A percentile compares a stretch with the other conserved stretches of the same genome.
Conservation (phyloP, 306 rosid species). For the Cucumis melo region DNA sequence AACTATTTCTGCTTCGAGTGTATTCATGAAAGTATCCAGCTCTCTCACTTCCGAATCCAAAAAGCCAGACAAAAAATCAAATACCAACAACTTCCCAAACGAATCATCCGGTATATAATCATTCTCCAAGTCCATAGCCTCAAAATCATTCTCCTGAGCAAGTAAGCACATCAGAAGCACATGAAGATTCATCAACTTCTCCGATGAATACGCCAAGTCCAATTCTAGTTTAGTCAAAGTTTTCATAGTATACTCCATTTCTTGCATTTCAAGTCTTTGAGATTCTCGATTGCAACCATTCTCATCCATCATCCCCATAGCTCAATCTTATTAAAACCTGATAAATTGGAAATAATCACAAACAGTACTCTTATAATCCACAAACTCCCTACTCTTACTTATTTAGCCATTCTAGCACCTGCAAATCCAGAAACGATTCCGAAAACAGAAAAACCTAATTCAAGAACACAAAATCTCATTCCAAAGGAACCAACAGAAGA, state of each 20-base stretch:
- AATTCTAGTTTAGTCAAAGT: slow-evolving; percentile 54
- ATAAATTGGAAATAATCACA: neutral
- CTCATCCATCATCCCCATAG: slow-evolving; percentile 42
- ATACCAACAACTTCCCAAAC: slow-evolving; percentile 45
- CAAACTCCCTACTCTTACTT: neutral
- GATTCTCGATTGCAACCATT: slow-evolving; percentile 21
- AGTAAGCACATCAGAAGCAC: slow-evolving; percentile 45
- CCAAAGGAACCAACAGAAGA: neutral
- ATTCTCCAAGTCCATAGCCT: slow-evolving; percentile 31
- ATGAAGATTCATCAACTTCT: slow-evolving; percentile 70
- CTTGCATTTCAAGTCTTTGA: slow-evolving; percentile 22
- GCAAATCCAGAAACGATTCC: neutral
- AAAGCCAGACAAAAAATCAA: slow-evolving; percentile 60
- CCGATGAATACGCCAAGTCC: slow-evolving; percentile 68
- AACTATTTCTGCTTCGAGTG: slow-evolving; percentile 48
- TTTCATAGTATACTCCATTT: slow-evolving; percentile 39
- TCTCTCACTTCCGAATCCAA: slow-evolving; percentile 81
- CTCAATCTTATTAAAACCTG: slow-evolving; percentile 18
- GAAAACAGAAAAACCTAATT: neutral
- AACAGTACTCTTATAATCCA: neutral
- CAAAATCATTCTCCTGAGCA: slow-evolving; percentile 65
- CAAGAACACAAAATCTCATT: neutral
- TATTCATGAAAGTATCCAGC: slow-evolving; percentile 65
- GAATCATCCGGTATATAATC: slow-evolving; percentile 24
- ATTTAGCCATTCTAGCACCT: neutral